Evolutionary conservation across 805 yeast genomes (phyloP), one percentile per base, ranked within the genome.

Genomic region (Candida pseudoglaebosa): DNA sequence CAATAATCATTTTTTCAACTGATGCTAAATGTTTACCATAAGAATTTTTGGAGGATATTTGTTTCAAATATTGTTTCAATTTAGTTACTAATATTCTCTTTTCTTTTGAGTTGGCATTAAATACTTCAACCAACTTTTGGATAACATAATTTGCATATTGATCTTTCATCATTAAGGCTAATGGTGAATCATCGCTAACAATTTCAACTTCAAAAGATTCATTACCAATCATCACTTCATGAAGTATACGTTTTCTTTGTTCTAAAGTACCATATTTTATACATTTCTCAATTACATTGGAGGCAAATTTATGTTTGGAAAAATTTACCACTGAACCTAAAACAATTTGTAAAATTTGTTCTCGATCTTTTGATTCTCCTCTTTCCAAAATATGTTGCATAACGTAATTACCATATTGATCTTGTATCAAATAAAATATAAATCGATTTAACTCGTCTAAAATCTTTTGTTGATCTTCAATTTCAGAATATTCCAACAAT

Each of bases 131-230:
- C 51, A 93, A 73, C 59, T 91, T 90, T 61, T 93, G 99, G 36
- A 93, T 88, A 34, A 93, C 99, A 57, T 93, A 93, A 61, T 93
- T 93, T 17, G 98, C 99, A 65, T 84, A 93, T 59, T 93, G 98
- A 60, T 93, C 99, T 57, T 87, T 87, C 88, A 93, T 89, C 98
- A 93, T 90, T 42, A 83, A 70, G 17, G 90, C 85, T 49, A 93
- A 70, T 6, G 95, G 80, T 1, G 84, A 74, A 38, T 75, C 75
- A 47, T 82, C 90, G 38, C 71, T 77, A 28, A 82, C 77, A 18
- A 54, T 53, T 16, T 69, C 70, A 14, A 71, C 68, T 19, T 59
- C 62, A 35, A 61, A 61, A 46, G 78, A 76, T 41, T 67, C 78
- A 41, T 69, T 68, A 2, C 67, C 68, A 21, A 75, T 65, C 62